phyloP scores from a whole-genome alignment of 1,139 yeast species.

The Lodderomyces theae region DNA sequence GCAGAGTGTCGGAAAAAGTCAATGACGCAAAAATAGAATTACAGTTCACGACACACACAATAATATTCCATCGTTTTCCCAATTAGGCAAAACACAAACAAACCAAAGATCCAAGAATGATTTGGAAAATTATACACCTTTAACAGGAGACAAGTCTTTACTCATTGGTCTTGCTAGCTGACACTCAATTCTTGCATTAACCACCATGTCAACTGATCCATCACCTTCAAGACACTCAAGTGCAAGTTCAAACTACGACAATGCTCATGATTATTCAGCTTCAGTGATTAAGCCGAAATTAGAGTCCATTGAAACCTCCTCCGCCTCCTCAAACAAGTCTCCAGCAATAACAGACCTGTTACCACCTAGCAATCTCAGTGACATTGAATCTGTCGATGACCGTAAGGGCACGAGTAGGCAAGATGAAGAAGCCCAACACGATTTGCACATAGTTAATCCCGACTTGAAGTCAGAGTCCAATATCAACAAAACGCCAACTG shows the following conservation, averaged over 20 bases:
- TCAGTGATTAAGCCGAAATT: constrained; percentile 11
- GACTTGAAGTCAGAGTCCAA: constrained; percentile 1
- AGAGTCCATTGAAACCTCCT: constrained; percentile 9
- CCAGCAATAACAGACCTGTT: constrained; percentile 6
- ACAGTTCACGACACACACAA: neutral
- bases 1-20: neutral
- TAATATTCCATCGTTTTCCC: neutral
- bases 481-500: neutral
- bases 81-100: constrained; percentile 1
- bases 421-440: too few relatives aligned
- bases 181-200: too few relatives aligned
- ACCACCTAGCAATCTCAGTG: constrained; percentile 12
- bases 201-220: neutral
- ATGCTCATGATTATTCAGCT: neutral
- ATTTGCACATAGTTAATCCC: neutral
- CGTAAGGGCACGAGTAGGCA: neutral
- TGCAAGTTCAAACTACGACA: constrained; percentile 6
- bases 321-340: constrained; percentile 6
- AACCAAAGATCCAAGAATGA: neutral
- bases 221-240: constrained; percentile 4
- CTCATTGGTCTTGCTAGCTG: too few relatives aligned
- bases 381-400: constrained; percentile 10
- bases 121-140: too few relatives aligned
- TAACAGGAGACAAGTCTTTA: too few relatives aligned
- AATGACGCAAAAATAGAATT: too few relatives aligned